Evolutionary conservation across 1,139 yeast species (phyloP).

Genomic region (Geotrichum phurueaensis): DNA sequence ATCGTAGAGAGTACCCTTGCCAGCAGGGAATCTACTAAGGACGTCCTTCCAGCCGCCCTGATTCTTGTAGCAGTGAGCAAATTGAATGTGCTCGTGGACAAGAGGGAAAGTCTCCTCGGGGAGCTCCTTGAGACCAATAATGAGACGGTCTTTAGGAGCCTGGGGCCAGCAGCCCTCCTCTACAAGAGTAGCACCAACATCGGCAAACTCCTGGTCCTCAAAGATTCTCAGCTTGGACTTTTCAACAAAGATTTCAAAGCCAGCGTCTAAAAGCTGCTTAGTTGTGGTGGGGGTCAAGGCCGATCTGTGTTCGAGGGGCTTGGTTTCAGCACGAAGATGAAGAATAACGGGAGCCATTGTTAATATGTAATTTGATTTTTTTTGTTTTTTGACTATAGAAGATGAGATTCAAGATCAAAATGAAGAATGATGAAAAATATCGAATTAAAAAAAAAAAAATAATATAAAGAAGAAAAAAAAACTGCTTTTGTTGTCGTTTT

Average conservation of each 20-base stretch:
- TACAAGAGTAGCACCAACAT: slow-evolving; percentile 78
- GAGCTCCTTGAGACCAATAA: slow-evolving; percentile 89
- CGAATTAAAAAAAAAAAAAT: neutral
- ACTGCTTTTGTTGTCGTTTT: too few species aligned
- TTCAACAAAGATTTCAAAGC: slow-evolving; percentile 83
- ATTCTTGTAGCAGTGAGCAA: slow-evolving; percentile 97
- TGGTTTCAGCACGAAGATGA: slow-evolving; percentile 88
- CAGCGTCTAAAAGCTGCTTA: slow-evolving; percentile 76
- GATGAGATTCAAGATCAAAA: neutral
- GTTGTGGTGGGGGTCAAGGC: slow-evolving; percentile 91
- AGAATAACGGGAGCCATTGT: slow-evolving; percentile 38
- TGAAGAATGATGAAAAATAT: neutral
- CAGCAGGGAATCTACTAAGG: slow-evolving; percentile 78
- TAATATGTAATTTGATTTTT: neutral
- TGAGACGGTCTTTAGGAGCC: slow-evolving; percentile 86
- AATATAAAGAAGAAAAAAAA: neutral
- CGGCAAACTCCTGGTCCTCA: slow-evolving; percentile 62
- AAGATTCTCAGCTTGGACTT: slow-evolving; percentile 81
- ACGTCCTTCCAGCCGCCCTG: slow-evolving; percentile 98
- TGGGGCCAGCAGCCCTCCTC: slow-evolving; percentile 88
- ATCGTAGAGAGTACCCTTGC: slow-evolving; percentile 86
- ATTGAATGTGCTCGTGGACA: slow-evolving; percentile 92
- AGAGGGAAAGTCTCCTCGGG: slow-evolving; percentile 94
- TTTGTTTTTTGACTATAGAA: too few species aligned
- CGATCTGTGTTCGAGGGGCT: slow-evolving; percentile 95